Base-by-base conservation (phyloP, 768 basidiomycete species). In the Boletus barrowsii region DNA sequence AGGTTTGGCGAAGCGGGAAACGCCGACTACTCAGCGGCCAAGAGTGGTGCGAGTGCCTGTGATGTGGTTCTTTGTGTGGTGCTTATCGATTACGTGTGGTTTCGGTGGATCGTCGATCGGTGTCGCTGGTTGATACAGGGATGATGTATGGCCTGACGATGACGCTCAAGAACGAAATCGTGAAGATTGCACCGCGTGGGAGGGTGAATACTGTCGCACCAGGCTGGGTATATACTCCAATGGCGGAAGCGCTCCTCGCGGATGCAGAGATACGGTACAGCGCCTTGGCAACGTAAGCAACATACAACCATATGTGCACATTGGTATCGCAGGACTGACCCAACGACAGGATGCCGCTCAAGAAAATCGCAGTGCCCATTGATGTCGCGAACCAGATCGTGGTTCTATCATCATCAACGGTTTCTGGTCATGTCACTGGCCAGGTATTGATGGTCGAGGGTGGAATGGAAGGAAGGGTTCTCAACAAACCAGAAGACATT, bases 91-190 rank as follows among this genome's bases (percentile, higher is more conserved):
- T 35, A 35, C 33, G 33, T 13, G 33, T 5, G 26, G 26, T 35
- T 35, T 35, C 33, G 13, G 13, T 35, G 33, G 10, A 35, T 14
- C 33, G 13, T 11, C 33, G 33, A 14, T 11, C 14, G 10, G 33
- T 35, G 14, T 35, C 11, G 26, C 26, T 29, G 26, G 8, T 9
- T 29, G 26, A 29, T 9, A 35, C n/a, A 86, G 86, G 81, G 6
- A 76, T 87, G 74, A 88, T 88, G 87, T 84, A 87, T 56, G 89
- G 87, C 1, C 63, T 90, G 33, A 81, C 79, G 4, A 69, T 84
- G 60, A 75, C 82, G 8, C 75, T 90, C 60, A 90, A 90, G 72
- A 90, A 90, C 66, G 88, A 91, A 69, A 88, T 90, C 51, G 88
- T 90, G 41, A 81, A 82, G 68, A 80, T 89, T 55, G 87, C 87